Evolutionary conservation across 495 filamentous ascomycete species (phyloP).

Genomic region (Xylaria acuta): DNA sequence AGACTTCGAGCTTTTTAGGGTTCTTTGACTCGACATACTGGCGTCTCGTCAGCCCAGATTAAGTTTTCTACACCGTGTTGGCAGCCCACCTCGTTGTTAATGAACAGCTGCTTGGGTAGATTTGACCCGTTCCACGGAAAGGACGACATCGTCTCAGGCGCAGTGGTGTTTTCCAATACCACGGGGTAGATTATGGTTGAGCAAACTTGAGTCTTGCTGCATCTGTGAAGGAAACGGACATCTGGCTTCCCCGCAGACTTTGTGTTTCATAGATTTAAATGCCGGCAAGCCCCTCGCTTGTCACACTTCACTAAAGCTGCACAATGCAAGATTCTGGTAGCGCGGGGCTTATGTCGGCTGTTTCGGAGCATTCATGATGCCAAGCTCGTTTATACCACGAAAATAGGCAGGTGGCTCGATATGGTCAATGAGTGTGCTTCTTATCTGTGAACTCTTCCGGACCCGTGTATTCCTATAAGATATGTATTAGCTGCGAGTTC

Average conservation of each 20-base stretch:
- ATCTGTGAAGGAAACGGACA: not conserved
- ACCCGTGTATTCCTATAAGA: not conserved
- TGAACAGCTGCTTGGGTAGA: slow-evolving; percentile 50
- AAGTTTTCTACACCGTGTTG: not conserved
- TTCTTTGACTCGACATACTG: slow-evolving; percentile 49
- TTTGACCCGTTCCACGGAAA: slow-evolving; percentile 42
- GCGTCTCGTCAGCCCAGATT: not conserved
- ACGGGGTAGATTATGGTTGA: not conserved
- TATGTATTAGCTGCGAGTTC: not conserved
- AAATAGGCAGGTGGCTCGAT: not conserved
- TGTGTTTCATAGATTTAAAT: not conserved
- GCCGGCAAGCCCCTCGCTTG: not conserved
- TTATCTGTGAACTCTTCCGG: not conserved
- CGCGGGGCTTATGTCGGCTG: not conserved
- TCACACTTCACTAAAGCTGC: not conserved
- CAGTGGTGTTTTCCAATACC: not conserved
- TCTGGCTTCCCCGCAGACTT: not conserved
- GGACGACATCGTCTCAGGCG: not conserved
- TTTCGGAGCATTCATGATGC: not conserved
- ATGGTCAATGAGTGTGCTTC: not conserved
- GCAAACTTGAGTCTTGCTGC: not conserved
- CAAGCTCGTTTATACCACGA: not conserved
- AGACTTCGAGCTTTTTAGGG: slow-evolving; percentile 46
- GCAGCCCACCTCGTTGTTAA: slow-evolving; percentile 48
- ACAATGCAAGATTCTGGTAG: not conserved